Base-by-base conservation (phyloP, 768 basidiomycete genomes). In the Filobasidium wieringae region DNA sequence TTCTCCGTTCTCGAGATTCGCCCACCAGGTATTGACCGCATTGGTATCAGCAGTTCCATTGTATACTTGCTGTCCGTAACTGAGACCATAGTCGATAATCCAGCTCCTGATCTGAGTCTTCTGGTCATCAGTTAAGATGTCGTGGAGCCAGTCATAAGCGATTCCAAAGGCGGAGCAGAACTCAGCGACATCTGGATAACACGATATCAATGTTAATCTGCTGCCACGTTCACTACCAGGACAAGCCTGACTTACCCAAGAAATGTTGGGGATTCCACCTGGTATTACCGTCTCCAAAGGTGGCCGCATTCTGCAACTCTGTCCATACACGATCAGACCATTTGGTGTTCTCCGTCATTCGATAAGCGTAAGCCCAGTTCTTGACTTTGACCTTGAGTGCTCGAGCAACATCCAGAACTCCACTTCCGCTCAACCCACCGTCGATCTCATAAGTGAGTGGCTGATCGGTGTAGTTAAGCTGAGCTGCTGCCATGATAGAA, bases 141-240 rank as follows among this genome's bases (percentile, higher is more conserved):
- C 85, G 72, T 95, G 85, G 31, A 97, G 69, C 95, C 95, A 99
- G 69, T 99, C 95, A 66, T 97, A 99, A 1, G 85, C 93, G 62
- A 91, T 86, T 30, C 80, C 95, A 67, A 84, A 97, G 4, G 88
- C 91, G 26, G 85, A 82, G 17, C 83, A 83, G 63, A 95, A 79
- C 73, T 96, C 93, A n/a, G 84, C 92, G 19, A 72, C 49, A 53
- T 71, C 43, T 19, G n/a, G n/a, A n/a, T n/a, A 24, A 4, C 37
- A 11, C 17, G 3, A 15, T 15, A 22, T 4, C 8, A 39, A 30
- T 12, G 7, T 22, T 19, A 6, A 9, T 45, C 37, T 17, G 37
- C 37, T 15, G 15, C 37, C 22, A 11, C 37, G 37, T 24, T 36
- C 43, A 12, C 24, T 59, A 32, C 81, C 77, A 71, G 93, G 37